Evolutionary conservation across 495 filamentous ascomycete genomes (phyloP).

Genomic region (Xylaria grammica): DNA sequence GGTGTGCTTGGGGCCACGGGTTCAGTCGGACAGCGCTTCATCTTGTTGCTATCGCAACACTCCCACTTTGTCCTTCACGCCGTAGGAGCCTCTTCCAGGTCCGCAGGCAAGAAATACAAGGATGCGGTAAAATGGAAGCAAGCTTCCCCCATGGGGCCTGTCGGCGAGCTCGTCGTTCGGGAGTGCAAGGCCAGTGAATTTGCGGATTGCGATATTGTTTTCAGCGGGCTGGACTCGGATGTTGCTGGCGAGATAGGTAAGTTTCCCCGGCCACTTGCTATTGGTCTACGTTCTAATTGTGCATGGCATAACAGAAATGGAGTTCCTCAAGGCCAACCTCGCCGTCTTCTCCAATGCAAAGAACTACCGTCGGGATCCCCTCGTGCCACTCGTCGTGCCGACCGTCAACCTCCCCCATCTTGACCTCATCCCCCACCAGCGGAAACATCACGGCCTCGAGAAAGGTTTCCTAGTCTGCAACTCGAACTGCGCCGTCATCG

Average conservation of each 20-base stretch:
- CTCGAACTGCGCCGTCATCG: conserved; percentile 90
- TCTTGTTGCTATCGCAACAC: conserved; percentile 79
- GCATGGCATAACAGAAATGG: conserved; percentile 61
- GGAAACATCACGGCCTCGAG: conserved; percentile 64
- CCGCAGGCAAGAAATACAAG: conserved; percentile 81
- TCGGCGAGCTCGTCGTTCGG: conserved; percentile 73
- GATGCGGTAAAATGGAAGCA: conserved; percentile 89
- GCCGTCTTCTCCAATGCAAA: conserved; percentile 89
- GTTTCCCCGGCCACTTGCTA: conserved; percentile 20
- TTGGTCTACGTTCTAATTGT: background rate
- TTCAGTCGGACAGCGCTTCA: conserved; percentile 86
- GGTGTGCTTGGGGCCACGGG: conserved; percentile 76
- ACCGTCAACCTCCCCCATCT: conserved; percentile 84
- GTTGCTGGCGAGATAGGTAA: conserved; percentile 79
- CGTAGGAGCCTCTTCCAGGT: conserved; percentile 78
- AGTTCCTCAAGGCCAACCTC: conserved; percentile 77
- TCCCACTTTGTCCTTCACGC: conserved; percentile 76
- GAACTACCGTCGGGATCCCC: conserved; percentile 82
- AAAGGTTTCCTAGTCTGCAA: conserved; percentile 88
- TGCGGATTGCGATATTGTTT: conserved; percentile 84
- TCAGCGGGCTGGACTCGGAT: conserved; percentile 84
- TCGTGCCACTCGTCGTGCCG: conserved; percentile 84
- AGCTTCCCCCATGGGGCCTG: conserved; percentile 69
- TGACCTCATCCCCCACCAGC: conserved; percentile 77
- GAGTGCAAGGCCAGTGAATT: conserved; percentile 78